Conservation (phyloP, 192 early-diverging fungal genomes). For the Entophlyctis luteolus region DNA sequence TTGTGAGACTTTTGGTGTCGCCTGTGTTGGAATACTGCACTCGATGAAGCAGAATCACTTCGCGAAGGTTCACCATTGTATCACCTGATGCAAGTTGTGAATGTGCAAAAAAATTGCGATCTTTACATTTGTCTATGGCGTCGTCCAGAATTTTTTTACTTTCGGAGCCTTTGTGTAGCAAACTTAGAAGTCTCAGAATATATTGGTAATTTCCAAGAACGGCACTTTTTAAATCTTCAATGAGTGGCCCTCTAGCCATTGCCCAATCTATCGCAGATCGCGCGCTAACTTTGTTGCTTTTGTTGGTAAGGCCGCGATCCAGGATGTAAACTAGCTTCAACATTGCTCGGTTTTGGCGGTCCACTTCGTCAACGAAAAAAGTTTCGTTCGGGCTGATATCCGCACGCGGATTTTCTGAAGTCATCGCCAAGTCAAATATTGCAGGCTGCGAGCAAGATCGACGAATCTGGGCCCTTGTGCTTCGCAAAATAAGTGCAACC, state of each 20-base stretch:
- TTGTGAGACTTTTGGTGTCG: conserved; percentile 30
- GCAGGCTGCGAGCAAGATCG: background rate
- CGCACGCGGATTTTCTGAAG: background rate
- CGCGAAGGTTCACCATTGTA: conserved; percentile 55
- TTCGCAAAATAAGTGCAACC: conserved; percentile 53
- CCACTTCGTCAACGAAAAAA: conserved; percentile 21
- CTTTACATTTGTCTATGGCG: conserved; percentile 46
- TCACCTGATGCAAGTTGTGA: conserved; percentile 34
- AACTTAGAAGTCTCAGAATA: conserved; percentile 39
- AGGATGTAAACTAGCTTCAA: conserved; percentile 55
- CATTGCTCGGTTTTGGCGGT: conserved; percentile 46
- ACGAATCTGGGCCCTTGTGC: conserved; percentile 20
- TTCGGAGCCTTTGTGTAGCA: conserved; percentile 44
- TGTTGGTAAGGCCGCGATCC: conserved; percentile 46
- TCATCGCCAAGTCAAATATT: no score
- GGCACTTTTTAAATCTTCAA: conserved; percentile 52
- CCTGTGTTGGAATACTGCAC: conserved; percentile 47
- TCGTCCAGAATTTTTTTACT: conserved; percentile 52
- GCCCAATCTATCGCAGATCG: conserved; percentile 57
- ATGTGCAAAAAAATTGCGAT: conserved; percentile 10
- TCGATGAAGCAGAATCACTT: conserved; percentile 56
- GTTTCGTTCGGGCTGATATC: background rate
- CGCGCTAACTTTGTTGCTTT: conserved; percentile 28
- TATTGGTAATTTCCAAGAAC: conserved; percentile 56
- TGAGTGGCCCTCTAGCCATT: conserved; percentile 44